Conservation (phyloP, 176 grass and related monocot genomes). For the Paspalum vaginatum region DNA sequence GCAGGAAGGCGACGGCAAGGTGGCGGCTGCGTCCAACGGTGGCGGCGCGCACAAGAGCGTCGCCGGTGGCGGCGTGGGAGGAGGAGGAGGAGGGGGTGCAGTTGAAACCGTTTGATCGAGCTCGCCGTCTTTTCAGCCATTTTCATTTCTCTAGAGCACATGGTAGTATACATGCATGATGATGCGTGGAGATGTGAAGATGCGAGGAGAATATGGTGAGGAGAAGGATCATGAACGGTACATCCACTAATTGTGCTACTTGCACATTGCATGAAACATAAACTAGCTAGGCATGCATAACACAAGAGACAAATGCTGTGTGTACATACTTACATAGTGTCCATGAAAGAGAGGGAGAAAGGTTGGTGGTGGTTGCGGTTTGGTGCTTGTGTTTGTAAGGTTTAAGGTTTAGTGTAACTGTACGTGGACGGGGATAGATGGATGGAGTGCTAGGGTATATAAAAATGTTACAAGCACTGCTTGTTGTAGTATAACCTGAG, state of each 20-base stretch:
- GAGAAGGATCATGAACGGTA: not conserved
- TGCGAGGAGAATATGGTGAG: too few species aligned
- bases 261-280: constrained; percentile 41
- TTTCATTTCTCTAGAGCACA: constrained; percentile 24
- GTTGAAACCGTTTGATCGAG: constrained; percentile 48
- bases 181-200: constrained; percentile 18
- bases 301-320: constrained; percentile 39
- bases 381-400: constrained; percentile 36
- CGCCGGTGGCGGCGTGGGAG: constrained; percentile 27
- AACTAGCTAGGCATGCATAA: constrained; percentile 49
- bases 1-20: constrained; percentile 47
- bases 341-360: not conserved
- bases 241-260: constrained; percentile 25
- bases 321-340: constrained; percentile 40
- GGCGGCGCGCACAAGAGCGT: constrained; percentile 34
- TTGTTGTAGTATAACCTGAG: not conserved
- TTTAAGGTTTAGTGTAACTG: constrained; percentile 41
- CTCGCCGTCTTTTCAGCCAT: not conserved
- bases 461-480: constrained; percentile 19
- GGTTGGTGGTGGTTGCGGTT: not conserved
- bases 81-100: not conserved
- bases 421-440: not conserved
- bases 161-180: constrained; percentile 7
- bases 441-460: constrained; percentile 10
- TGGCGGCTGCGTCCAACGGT: constrained; percentile 36